Evolutionary conservation across 345 rosid species (phyloP).

Genomic region (Excoecaria cochinchinensis): DNA sequence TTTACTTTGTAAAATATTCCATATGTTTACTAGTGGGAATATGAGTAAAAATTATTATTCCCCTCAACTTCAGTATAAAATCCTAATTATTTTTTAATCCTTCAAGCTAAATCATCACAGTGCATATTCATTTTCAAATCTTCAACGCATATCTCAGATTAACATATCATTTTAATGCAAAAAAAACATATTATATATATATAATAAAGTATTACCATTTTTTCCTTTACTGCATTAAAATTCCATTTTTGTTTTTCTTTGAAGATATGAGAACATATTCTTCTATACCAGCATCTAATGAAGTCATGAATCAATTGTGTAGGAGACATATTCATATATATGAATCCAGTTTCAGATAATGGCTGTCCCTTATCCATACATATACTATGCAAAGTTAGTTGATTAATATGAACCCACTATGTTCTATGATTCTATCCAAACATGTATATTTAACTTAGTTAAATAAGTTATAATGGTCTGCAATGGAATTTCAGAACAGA

Average conservation of each 20-base stretch:
- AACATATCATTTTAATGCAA: background rate
- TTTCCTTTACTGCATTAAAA: no score
- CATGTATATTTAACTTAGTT: background rate
- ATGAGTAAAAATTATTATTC: background rate
- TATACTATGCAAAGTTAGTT: background rate
- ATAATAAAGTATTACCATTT: background rate
- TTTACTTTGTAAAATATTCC: background rate
- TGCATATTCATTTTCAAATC: background rate
- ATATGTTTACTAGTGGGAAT: background rate
- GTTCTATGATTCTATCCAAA: background rate
- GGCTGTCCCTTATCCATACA: constrained; percentile 4
- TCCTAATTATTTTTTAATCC: background rate
- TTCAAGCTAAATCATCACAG: background rate
- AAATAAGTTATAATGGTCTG: background rate
- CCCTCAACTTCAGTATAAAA: background rate
- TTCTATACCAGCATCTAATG: background rate
- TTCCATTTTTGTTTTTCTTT: no score
- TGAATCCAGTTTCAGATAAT: constrained; percentile 3
- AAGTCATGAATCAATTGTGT: background rate
- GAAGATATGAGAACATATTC: background rate
- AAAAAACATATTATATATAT: no score
- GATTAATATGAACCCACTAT: background rate
- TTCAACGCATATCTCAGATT: background rate
- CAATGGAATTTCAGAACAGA: constrained; percentile 14
- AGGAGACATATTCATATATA: background rate